A percentile compares a stretch with the other conserved stretches of the same genome.
phyloP scores from a whole-genome alignment of 2,329 filamentous ascomycete genomes.

The Beauveria sp. region DNA sequence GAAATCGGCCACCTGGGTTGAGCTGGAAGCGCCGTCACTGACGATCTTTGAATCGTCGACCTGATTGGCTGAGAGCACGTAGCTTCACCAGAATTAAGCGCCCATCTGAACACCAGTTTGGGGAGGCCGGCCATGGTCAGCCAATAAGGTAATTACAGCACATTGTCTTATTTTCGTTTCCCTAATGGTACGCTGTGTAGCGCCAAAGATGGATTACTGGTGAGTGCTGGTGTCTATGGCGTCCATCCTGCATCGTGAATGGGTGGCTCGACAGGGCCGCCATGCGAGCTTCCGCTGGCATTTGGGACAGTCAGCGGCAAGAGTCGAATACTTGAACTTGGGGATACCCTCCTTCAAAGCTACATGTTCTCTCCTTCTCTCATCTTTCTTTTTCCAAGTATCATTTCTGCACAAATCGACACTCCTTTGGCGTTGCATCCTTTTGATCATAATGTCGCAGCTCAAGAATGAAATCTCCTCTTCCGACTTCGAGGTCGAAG shows the following conservation, averaged over 20 bases:
- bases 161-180: neutral
- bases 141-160: neutral
- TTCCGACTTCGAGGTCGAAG: constrained; percentile 43
- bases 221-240: neutral
- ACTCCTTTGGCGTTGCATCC: neutral
- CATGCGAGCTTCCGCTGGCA: neutral
- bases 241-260: neutral
- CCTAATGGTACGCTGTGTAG: neutral
- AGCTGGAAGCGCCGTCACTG: constrained; percentile 2
- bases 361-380: neutral
- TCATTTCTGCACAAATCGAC: neutral
- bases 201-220: neutral
- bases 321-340: constrained; percentile 3
- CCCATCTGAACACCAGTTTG: neutral
- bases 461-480: constrained; percentile 33
- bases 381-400: neutral
- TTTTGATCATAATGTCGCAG: constrained; percentile 23
- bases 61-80: neutral
- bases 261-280: neutral
- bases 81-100: neutral
- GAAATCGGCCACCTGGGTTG: neutral
- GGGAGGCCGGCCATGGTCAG: neutral
- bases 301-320: neutral
- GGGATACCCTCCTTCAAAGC: neutral
- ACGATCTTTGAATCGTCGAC: neutral